Conservation (phyloP, 306 rosid species). For the Coriaria nepalensis region DNA sequence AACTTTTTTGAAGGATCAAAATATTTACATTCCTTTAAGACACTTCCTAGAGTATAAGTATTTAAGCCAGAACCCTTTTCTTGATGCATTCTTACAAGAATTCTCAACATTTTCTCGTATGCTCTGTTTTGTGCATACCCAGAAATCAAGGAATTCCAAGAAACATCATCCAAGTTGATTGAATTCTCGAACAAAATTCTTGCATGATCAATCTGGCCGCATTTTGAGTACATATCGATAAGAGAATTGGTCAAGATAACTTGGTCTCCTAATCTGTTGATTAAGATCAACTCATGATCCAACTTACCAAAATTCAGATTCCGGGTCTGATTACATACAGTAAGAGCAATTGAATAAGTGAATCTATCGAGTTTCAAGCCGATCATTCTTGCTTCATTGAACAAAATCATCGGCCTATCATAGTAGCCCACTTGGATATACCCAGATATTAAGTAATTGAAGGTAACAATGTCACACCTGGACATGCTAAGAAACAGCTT, state of each 20-base stretch:
- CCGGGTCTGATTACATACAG: slow-evolving; percentile 19
- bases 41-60: slow-evolving; percentile 43
- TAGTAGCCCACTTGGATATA: slow-evolving; percentile 13
- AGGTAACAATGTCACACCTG: slow-evolving; percentile 20
- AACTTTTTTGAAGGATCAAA: slow-evolving; percentile 5
- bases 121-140: slow-evolving; percentile 31
- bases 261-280: slow-evolving; percentile 19
- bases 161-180: slow-evolving; percentile 26
- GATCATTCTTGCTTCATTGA: slow-evolving; percentile 22
- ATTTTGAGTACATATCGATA: slow-evolving; percentile 47
- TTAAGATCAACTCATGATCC: slow-evolving; percentile 30
- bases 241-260: slow-evolving; percentile 28
- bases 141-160: slow-evolving; percentile 45
- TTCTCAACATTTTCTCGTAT: slow-evolving; percentile 16
- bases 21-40: slow-evolving; percentile 26
- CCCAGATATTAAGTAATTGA: slow-evolving; percentile 28
- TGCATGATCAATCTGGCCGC: slow-evolving; percentile 21
- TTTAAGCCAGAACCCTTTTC: slow-evolving; percentile 22
- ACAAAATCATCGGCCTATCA: slow-evolving; percentile 17
- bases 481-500: slow-evolving; percentile 27
- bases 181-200: slow-evolving; percentile 34
- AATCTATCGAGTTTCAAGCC: slow-evolving; percentile 26
- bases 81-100: slow-evolving; percentile 33
- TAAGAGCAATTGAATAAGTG: slow-evolving; percentile 29
- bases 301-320: slow-evolving; percentile 23